These are phyloP conservation scores for Colletotrichum sp. DNA, from an alignment of 2,329 filamentous ascomycete genomes.

Conservation along the genomic window DNA sequence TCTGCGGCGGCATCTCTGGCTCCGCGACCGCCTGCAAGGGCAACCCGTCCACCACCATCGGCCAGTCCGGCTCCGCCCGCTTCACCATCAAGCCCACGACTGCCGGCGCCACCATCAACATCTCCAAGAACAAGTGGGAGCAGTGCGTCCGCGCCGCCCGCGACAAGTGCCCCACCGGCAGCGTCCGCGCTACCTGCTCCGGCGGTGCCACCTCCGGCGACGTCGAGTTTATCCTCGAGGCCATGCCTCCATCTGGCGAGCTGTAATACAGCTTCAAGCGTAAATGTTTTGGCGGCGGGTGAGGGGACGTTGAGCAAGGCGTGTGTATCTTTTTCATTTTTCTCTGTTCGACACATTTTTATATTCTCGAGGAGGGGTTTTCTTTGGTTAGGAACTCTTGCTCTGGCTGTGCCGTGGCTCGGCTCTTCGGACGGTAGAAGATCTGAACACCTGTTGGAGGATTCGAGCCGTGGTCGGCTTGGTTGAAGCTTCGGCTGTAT, in stretches of 20 bases:
- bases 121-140: constrained; percentile 59
- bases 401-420: neutral
- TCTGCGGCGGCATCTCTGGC: constrained; percentile 58
- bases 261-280: neutral
- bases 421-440: neutral
- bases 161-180: constrained; percentile 55
- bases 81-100: constrained; percentile 50
- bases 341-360: neutral
- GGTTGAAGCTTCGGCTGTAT: neutral
- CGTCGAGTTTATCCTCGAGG: constrained; percentile 39
- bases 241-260: neutral
- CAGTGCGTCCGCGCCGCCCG: constrained; percentile 58
- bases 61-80: constrained; percentile 50
- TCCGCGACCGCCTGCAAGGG: constrained; percentile 50
- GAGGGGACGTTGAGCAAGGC: neutral
- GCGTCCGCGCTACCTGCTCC: constrained; percentile 49
- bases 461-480: neutral
- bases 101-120: constrained; percentile 53
- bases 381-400: neutral
- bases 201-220: constrained; percentile 53
- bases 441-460: neutral
- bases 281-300: neutral
- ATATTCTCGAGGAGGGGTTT: neutral
- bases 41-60: constrained; percentile 46
- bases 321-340: neutral